phyloP scores from a whole-genome alignment of 768 basidiomycete genomes.

The Podaxis sp. region DNA sequence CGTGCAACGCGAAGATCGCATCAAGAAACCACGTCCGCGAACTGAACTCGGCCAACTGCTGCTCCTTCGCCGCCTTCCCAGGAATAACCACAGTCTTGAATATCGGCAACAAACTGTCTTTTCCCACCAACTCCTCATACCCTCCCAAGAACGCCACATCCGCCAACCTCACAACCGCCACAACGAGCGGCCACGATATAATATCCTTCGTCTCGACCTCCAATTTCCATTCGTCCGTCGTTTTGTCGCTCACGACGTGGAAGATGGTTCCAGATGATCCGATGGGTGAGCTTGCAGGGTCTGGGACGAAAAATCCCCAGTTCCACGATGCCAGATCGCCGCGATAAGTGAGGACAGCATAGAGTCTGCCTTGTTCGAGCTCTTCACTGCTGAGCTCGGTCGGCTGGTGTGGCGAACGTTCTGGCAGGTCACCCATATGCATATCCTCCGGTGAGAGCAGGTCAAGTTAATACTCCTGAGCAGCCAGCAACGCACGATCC shows the following conservation, averaged over 20 bases:
- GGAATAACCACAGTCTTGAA: conserved; percentile 46
- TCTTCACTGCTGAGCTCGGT: conserved; percentile 26
- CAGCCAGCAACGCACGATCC: background rate
- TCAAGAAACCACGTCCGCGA: conserved; percentile 50
- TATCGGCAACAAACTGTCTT: conserved; percentile 41
- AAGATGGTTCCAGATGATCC: conserved; percentile 45
- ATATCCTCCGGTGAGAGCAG: conserved; percentile 1
- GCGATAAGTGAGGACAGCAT: conserved; percentile 45
- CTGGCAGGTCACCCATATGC: conserved; percentile 9
- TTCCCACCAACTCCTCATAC: conserved; percentile 43
- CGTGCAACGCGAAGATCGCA: conserved; percentile 44
- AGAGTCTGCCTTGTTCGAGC: conserved; percentile 40
- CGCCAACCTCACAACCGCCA: conserved; percentile 43
- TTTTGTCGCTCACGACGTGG: conserved; percentile 37
- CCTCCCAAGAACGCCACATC: conserved; percentile 41
- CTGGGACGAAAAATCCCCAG: conserved; percentile 49
- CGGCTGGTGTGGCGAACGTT: conserved; percentile 12
- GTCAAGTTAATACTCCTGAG: background rate
- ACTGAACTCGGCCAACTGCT: conserved; percentile 35
- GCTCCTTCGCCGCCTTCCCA: conserved; percentile 21
- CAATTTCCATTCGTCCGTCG: conserved; percentile 37
- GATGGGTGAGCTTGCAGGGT: conserved; percentile 38
- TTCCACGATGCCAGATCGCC: conserved; percentile 50
- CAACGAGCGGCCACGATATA: conserved; percentile 39
- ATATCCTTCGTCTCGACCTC: conserved; percentile 37